These are phyloP conservation scores for Spatholobus suberectus DNA, from an alignment of 306 rosid genomes.

Conservation along the genomic window DNA sequence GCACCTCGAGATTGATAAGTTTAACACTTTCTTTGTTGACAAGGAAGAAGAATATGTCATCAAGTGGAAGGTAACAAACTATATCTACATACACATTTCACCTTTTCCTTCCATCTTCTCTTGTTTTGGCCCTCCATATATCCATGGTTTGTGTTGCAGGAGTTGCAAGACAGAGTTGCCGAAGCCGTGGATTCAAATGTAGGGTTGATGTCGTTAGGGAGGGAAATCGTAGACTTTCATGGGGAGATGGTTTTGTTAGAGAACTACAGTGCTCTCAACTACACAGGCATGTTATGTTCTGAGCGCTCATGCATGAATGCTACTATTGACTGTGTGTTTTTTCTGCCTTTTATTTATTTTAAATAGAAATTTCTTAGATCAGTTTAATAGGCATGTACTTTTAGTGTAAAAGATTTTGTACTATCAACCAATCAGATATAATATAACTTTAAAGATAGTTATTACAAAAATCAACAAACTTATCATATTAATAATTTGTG, in stretches of 20 bases:
- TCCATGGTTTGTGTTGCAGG: slow-evolving; percentile 53
- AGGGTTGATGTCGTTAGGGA: slow-evolving; percentile 67
- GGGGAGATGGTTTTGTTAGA: slow-evolving; percentile 93
- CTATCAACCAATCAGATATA: background rate
- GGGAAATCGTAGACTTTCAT: slow-evolving; percentile 81
- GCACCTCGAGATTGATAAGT: slow-evolving; percentile 74
- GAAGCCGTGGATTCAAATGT: slow-evolving; percentile 58
- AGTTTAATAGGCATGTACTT: background rate
- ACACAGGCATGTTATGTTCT: slow-evolving; percentile 54
- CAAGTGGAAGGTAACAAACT: slow-evolving; percentile 60
- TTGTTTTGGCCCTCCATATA: background rate
- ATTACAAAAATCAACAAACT: background rate
- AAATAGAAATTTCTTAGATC: background rate
- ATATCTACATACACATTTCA: background rate
- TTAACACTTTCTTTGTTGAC: slow-evolving; percentile 65
- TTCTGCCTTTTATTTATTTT: background rate
- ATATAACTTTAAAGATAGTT: background rate
- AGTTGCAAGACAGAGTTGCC: slow-evolving; percentile 68
- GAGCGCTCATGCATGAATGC: background rate
- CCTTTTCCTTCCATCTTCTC: background rate
- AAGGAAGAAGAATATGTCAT: slow-evolving; percentile 76
- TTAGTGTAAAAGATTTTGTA: too few species aligned
- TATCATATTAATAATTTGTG: background rate
- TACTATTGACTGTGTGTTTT: background rate
- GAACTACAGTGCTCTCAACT: slow-evolving; percentile 87